These are phyloP conservation scores for Phaffomyces thermotolerans DNA, from an alignment of 805 yeast species.

Conservation along the genomic window DNA sequence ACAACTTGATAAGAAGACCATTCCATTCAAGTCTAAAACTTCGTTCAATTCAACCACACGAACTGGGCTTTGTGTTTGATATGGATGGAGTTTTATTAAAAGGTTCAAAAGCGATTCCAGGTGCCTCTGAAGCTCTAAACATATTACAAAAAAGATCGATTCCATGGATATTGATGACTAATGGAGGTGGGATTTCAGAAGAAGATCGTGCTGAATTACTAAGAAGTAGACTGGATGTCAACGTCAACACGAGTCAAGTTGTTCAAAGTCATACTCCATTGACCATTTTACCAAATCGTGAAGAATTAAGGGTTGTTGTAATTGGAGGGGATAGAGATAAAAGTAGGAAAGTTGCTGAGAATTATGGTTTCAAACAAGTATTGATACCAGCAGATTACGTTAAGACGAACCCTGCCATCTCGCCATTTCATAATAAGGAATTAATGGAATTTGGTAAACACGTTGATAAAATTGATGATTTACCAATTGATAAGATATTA, in stretches of 20 bases:
- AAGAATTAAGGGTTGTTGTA: conserved; percentile 57
- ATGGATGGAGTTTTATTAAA: conserved; percentile 86
- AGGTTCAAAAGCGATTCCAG: conserved; percentile 59
- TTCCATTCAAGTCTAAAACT: conserved; percentile 2
- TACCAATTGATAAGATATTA: conserved; percentile 54
- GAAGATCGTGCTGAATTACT: conserved; percentile 47
- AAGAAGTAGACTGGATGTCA: conserved; percentile 33
- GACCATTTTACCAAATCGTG: conserved; percentile 44
- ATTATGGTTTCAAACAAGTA: conserved; percentile 74
- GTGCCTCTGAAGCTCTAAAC: conserved; percentile 54
- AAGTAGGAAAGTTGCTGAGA: conserved; percentile 64
- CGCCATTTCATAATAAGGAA: conserved; percentile 59
- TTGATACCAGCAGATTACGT: conserved; percentile 69
- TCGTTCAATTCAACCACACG: conserved; percentile 8
- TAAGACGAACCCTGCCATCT: conserved; percentile 58
- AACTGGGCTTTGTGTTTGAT: conserved; percentile 20
- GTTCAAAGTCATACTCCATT: conserved; percentile 88
- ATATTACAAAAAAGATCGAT: conserved; percentile 45
- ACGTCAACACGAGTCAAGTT: conserved; percentile 40
- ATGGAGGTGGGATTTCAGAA: conserved; percentile 84
- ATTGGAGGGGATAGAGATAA: conserved; percentile 75
- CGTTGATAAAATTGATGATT: conserved; percentile 14
- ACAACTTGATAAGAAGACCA: neutral
- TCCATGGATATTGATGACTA: conserved; percentile 81
- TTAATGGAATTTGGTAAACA: conserved; percentile 33